Conservation (phyloP, 768 basidiomycete genomes). For the Agaricus bisporus region DNA sequence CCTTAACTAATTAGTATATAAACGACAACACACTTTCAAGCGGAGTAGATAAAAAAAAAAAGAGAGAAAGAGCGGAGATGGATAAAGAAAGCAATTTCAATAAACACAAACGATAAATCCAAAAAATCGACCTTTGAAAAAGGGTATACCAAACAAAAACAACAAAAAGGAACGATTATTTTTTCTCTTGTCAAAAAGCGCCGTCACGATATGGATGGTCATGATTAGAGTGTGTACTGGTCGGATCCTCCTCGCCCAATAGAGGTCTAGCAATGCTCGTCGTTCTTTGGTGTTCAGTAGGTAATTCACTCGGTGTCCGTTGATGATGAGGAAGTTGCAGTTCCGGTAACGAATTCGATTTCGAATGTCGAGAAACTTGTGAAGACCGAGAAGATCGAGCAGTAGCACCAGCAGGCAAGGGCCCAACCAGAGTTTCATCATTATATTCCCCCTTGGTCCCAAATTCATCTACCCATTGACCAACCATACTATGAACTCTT, state of each 20-base stretch:
- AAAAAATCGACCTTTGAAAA: not conserved
- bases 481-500: not conserved
- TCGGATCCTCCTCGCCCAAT: not conserved
- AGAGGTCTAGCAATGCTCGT: slow-evolving; percentile 4
- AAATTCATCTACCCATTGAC: slow-evolving; percentile 13
- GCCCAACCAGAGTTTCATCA: slow-evolving; percentile 17
- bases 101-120: too few relatives aligned
- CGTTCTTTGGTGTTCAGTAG: not conserved
- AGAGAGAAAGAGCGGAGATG: too few relatives aligned
- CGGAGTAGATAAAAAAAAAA: not conserved
- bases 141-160: not conserved
- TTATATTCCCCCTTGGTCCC: slow-evolving; percentile 9
- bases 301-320: slow-evolving; percentile 6
- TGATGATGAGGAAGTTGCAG: not conserved
- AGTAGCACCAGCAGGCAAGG: not conserved
- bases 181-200: not conserved
- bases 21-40: not conserved
- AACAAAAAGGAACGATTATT: not conserved
- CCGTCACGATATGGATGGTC: not conserved
- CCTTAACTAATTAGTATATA: not conserved
- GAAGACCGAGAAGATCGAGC: not conserved
- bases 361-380: slow-evolving; percentile 1
- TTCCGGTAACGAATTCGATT: not conserved
- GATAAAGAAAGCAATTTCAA: too few relatives aligned
- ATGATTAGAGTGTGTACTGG: not conserved